A percentile compares a stretch with the other conserved stretches of the same genome.
phyloP scores from a whole-genome alignment of 2,329 filamentous ascomycete genomes.

The Tolypocladium album region DNA sequence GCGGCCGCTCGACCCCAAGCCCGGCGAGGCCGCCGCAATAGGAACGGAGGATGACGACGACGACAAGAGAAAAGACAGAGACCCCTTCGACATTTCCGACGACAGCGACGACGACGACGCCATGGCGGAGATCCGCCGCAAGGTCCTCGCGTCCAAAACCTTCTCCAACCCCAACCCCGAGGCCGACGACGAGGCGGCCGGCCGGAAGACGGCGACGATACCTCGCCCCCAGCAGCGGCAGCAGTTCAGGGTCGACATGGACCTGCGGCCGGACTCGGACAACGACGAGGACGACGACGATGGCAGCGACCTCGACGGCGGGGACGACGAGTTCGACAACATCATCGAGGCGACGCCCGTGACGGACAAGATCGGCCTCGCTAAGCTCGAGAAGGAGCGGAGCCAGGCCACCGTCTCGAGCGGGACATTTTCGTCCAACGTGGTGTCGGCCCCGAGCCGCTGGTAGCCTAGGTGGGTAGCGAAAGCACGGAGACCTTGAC shows the following conservation, averaged over 20 bases:
- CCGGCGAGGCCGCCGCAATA: slow-evolving; percentile 1
- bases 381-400: slow-evolving; percentile 45
- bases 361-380: slow-evolving; percentile 69
- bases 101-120: slow-evolving; percentile 65
- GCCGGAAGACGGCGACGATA: slow-evolving; percentile 48
- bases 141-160: slow-evolving; percentile 83
- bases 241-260: slow-evolving; percentile 46
- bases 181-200: slow-evolving; percentile 21
- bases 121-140: slow-evolving; percentile 85
- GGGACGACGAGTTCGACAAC: slow-evolving; percentile 77
- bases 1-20: slow-evolving; percentile 22
- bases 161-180: slow-evolving; percentile 51
- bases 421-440: slow-evolving; percentile 39
- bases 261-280: slow-evolving; percentile 48
- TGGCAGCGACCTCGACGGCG: slow-evolving; percentile 40
- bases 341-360: slow-evolving; percentile 88
- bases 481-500: background rate
- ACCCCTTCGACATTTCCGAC: slow-evolving; percentile 69
- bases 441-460: slow-evolving; percentile 36
- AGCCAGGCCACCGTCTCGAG: slow-evolving; percentile 35
- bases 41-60: slow-evolving; percentile 8
- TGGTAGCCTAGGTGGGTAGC: slow-evolving; percentile 23
- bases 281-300: slow-evolving; percentile 54
- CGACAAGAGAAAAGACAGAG: slow-evolving; percentile 31
- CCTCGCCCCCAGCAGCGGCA: slow-evolving; percentile 38